Evolutionary conservation across 2,329 filamentous ascomycete species (phyloP).

Genomic region (Botrytis tulipae): DNA sequence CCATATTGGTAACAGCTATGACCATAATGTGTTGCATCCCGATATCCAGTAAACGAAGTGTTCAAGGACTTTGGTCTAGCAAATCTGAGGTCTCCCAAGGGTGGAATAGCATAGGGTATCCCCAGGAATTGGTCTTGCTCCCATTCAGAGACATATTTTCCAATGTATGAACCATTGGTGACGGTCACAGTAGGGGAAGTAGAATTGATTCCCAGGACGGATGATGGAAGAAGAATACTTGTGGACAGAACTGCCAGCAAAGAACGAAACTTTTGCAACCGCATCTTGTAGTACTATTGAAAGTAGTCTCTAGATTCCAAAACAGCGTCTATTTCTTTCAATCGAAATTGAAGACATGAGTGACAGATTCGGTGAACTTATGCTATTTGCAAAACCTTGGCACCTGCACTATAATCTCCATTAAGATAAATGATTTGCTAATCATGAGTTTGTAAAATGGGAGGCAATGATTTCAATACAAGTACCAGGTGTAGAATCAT

Average conservation of each 20-base stretch:
- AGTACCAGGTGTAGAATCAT: not conserved
- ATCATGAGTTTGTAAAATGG: not conserved
- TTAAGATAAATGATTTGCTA: not conserved
- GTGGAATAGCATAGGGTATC: slow-evolving; percentile 49
- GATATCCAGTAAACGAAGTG: slow-evolving; percentile 42
- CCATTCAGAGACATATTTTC: slow-evolving; percentile 31
- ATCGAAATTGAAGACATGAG: not conserved
- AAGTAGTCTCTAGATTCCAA: not conserved
- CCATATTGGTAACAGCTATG: slow-evolving; percentile 49
- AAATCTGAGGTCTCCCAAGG: slow-evolving; percentile 47
- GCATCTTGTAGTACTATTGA: not conserved
- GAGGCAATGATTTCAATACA: not conserved
- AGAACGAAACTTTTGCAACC: not conserved
- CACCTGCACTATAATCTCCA: not conserved
- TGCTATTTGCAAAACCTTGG: not conserved
- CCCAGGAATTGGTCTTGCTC: slow-evolving; percentile 45
- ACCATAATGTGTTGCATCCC: slow-evolving; percentile 45
- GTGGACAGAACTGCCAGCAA: not conserved
- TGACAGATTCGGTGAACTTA: not conserved
- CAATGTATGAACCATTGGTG: slow-evolving; percentile 32
- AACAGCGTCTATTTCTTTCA: not conserved
- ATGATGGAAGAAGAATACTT: not conserved
- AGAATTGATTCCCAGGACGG: slow-evolving; percentile 8
- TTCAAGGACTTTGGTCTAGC: slow-evolving; percentile 41
- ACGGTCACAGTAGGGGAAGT: slow-evolving; percentile 27